Evolutionary conservation across 345 rosid genomes (phyloP).

Genomic region (Bruguiera parviflora): DNA sequence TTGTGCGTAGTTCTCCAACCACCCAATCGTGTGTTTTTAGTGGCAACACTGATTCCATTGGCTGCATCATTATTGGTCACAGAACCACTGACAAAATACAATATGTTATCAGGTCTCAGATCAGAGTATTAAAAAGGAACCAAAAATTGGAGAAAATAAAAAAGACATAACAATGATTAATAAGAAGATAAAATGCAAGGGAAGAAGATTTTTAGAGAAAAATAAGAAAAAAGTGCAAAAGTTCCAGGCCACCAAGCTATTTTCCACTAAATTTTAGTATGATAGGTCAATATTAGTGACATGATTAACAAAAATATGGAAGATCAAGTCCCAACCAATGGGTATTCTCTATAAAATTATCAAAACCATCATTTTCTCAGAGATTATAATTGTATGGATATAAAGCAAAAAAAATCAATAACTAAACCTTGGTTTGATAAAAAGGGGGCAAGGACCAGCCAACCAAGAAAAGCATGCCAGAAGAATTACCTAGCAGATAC

Average conservation of each 20-base stretch:
- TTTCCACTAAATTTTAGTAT: too few relatives aligned
- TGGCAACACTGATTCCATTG: conserved; percentile 24
- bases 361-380: too few relatives aligned
- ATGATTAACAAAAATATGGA: too few relatives aligned
- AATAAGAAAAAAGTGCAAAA: not conserved
- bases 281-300: too few relatives aligned
- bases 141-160: not conserved
- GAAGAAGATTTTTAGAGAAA: not conserved
- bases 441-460: not conserved
- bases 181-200: not conserved
- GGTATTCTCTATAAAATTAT: too few relatives aligned
- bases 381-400: not conserved
- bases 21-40: conserved; percentile 28
- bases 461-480: not conserved
- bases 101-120: not conserved
- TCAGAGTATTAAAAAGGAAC: not conserved
- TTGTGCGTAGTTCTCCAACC: conserved; percentile 62
- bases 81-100: conserved; percentile 28
- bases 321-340: too few relatives aligned
- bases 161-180: not conserved
- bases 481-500: conserved; percentile 46
- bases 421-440: conserved; percentile 6
- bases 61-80: conserved; percentile 19
- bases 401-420: not conserved
- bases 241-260: too few relatives aligned